Percentiles rank a stretch among this genome's conserved stretches.
phyloP scores from a whole-genome alignment of 345 rosid genomes.

The Citrus mangshanensis region DNA sequence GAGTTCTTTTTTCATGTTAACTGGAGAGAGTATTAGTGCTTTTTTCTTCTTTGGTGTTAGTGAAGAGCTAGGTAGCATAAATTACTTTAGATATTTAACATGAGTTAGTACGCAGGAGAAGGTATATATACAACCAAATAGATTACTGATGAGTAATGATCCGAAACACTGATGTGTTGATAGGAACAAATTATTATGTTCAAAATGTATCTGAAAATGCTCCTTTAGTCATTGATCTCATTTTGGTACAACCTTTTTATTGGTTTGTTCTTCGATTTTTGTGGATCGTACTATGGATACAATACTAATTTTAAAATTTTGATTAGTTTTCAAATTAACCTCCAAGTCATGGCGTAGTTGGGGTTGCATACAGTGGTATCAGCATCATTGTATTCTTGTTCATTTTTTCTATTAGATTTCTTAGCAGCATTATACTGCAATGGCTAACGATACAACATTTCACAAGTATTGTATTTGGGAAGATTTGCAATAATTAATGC shows the following conservation, averaged over 20 bases:
- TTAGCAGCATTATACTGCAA: not conserved
- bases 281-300: too few relatives aligned
- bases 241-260: not conserved
- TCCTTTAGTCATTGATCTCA: not conserved
- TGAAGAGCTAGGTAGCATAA: too few relatives aligned
- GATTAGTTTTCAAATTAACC: not conserved
- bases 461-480: not conserved
- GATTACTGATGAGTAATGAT: not conserved
- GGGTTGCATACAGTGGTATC: not conserved
- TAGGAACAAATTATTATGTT: not conserved
- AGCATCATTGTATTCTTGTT: not conserved
- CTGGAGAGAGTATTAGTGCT: not conserved
- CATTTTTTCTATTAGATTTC: too few relatives aligned
- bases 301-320: not conserved
- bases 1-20: too few relatives aligned
- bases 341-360: too few relatives aligned
- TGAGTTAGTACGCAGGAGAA: not conserved
- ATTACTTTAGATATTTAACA: too few relatives aligned
- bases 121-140: not conserved
- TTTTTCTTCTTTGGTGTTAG: not conserved
- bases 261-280: not conserved
- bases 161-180: not conserved
- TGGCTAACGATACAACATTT: not conserved
- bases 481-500: not conserved
- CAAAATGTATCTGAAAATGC: not conserved